phyloP scores from a whole-genome alignment of 1,139 yeast genomes.

The Nakaseomyces bracarensis region DNA sequence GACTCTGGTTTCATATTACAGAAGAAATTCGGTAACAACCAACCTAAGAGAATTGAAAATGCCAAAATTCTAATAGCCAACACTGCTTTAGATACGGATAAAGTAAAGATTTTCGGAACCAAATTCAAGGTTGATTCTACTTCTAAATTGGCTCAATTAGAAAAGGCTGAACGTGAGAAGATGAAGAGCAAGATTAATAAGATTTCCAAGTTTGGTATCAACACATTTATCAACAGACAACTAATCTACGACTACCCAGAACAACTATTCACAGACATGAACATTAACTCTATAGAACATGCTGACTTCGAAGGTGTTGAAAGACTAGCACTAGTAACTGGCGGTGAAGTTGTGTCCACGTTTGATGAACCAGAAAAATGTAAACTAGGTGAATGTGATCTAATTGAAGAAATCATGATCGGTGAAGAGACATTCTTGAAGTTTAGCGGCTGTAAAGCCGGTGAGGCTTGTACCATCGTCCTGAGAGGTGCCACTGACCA shows the following conservation, averaged over 20 bases:
- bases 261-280: conserved; percentile 80
- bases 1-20: conserved; percentile 93
- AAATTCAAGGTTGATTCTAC: conserved; percentile 95
- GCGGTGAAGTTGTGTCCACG: conserved; percentile 96
- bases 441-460: conserved; percentile 90
- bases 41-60: conserved; percentile 76
- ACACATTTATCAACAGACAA: conserved; percentile 90
- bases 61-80: conserved; percentile 89
- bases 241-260: conserved; percentile 97
- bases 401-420: conserved; percentile 82
- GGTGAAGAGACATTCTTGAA: conserved; percentile 82
- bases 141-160: conserved; percentile 87
- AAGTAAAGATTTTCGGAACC: conserved; percentile 95
- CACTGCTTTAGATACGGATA: conserved; percentile 95
- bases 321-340: conserved; percentile 91
- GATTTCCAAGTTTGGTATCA: conserved; percentile 73
- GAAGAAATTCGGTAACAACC: conserved; percentile 88
- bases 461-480: conserved; percentile 94
- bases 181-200: conserved; percentile 87
- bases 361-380: conserved; percentile 87
- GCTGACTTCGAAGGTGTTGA: conserved; percentile 99
- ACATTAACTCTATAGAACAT: conserved; percentile 89
- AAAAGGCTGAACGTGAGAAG: conserved; percentile 88
- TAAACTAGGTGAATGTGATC: conserved; percentile 79
- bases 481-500: conserved; percentile 96